Evolutionary conservation across 257 asterid genomes (phyloP).

Genomic region (Solanum boliviense): DNA sequence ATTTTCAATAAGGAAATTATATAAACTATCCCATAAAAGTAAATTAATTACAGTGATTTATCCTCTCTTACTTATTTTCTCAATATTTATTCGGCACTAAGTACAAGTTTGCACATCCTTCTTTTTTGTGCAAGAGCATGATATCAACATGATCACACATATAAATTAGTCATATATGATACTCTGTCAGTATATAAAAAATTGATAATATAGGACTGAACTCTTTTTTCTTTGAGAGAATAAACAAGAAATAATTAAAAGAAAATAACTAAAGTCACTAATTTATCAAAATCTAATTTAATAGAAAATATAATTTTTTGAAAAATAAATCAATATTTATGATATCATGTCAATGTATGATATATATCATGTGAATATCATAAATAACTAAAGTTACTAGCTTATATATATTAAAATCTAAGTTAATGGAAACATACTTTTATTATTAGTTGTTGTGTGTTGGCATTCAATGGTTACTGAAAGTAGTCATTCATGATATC

Average conservation of each 20-base stretch:
- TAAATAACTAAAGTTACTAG: neutral
- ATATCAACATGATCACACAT: neutral
- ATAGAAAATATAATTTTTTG: neutral
- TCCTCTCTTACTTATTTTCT: neutral
- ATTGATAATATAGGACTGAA: neutral
- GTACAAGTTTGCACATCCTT: neutral
- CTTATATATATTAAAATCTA: neutral
- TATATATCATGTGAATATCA: neutral
- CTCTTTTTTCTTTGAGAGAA: neutral
- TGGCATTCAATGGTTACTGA: neutral
- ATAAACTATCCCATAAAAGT: neutral
- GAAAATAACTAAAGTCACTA: neutral
- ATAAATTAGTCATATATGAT: neutral
- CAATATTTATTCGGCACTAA: neutral
- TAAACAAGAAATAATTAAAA: neutral
- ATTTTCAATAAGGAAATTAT: neutral
- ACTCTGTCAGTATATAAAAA: neutral
- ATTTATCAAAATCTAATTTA: neutral
- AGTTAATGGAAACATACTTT: neutral
- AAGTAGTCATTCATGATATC: neutral
- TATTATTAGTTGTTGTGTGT: neutral
- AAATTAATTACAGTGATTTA: neutral
- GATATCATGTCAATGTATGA: neutral
- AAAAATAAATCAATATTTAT: neutral
- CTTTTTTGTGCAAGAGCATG: neutral